Evolutionary conservation across 129 eudicot species (phyloP), one percentile per base, ranked within the genome.

Genomic region (Flaveria trinervia): DNA sequence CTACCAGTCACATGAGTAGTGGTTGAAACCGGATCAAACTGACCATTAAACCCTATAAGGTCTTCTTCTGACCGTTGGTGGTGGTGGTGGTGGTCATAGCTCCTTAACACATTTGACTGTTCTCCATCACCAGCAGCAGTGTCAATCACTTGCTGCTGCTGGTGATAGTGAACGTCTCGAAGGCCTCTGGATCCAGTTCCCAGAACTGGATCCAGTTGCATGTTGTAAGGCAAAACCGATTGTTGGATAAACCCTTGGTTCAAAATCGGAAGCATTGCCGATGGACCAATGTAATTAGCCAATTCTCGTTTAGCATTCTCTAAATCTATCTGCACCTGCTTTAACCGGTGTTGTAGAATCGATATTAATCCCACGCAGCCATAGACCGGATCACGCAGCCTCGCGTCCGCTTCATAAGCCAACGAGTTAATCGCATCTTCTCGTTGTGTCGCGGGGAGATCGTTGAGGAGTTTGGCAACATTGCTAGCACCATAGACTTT

Each of bases 401-500:
- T 70, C 15, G 88, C 86, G 26, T 90, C 96, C 1, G 98, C 98
- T 77, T 93, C 98, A 39, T 88, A 93, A 11, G 92, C 95, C 0
- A 93, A 70, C 7, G 98, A 90, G 62, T 88, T 90, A 1, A 90
- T 97, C 1, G 98, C 98, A 43, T 90, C 96, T 67, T 90, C 96
- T 2, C 98, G 86, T 23, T 93, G 92, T 13, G 84, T 59, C 2
- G 88, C 67, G n/a, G 70, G 72, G 7, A 93, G 91, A 6, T 88
- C 96, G 66, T 87, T 93, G 16, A 93, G 87, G 15, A 93, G 79
- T 72, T 90, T 90, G 1, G 97, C 82, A 1, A 93, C 95, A 46
- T 93, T 93, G 66, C 96, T 93, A 17, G 95, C 96, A 2, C 98
- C 98, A 10, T 88, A 93, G 15, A 93, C 98, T 68, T 86, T 93